Percentiles rank a stretch among this genome's conserved stretches.
Conservation (phyloP, 2,329 filamentous ascomycete species). For the Paracorniculantispora psalliotae region DNA sequence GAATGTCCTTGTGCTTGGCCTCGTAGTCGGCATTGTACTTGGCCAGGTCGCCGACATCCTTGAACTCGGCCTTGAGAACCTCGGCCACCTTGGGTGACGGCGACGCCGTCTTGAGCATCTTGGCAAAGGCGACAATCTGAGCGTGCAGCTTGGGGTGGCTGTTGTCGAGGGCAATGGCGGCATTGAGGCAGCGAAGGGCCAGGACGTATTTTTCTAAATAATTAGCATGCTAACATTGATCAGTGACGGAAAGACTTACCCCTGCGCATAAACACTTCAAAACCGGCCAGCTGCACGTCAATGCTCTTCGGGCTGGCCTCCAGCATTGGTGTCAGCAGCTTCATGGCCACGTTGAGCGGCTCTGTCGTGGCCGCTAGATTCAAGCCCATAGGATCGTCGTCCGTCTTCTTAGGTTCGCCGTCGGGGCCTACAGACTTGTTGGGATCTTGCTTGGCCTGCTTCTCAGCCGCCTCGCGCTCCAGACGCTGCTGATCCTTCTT, state of each 20-base stretch:
- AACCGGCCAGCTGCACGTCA: conserved; percentile 77
- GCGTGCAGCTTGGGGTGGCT: conserved; percentile 69
- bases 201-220: conserved; percentile 74
- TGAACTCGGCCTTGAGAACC: conserved; percentile 65
- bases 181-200: conserved; percentile 78
- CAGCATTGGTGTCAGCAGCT: conserved; percentile 76
- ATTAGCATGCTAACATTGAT: not conserved
- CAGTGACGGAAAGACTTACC: conserved; percentile 51
- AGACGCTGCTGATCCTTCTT: conserved; percentile 64
- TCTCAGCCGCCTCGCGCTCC: conserved; percentile 75
- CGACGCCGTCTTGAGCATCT: conserved; percentile 54
- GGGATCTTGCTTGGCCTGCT: conserved; percentile 73
- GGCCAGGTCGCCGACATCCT: conserved; percentile 52
- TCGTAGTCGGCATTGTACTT: conserved; percentile 64
- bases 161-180: conserved; percentile 63
- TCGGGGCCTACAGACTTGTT: conserved; percentile 64
- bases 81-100: conserved; percentile 61
- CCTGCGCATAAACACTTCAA: conserved; percentile 81
- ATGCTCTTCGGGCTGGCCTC: conserved; percentile 77
- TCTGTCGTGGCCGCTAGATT: conserved; percentile 76
- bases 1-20: conserved; percentile 52
- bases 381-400: conserved; percentile 79
- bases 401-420: conserved; percentile 75
- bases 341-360: conserved; percentile 80
- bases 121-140: conserved; percentile 65